These are phyloP conservation scores for Gossypium rotundifolium DNA, from an alignment of 345 rosid species.

Conservation along the genomic window DNA sequence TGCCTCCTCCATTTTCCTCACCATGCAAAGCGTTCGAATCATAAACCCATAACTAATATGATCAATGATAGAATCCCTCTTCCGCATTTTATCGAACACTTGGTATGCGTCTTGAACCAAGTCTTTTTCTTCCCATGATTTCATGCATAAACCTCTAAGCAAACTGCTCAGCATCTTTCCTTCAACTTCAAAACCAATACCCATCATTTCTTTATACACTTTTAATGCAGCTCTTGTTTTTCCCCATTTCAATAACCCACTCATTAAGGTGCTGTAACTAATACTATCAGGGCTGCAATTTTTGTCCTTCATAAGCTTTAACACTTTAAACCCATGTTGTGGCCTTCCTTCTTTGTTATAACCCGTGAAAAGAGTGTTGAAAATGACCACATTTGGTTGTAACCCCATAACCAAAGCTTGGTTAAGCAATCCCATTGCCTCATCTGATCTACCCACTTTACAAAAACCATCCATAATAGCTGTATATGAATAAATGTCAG, in stretches of 20 bases:
- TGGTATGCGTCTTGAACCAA: constrained; percentile 33
- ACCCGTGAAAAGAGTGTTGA: constrained; percentile 54
- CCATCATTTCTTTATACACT: constrained; percentile 42
- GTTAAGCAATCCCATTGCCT: constrained; percentile 52
- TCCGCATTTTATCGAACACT: constrained; percentile 43
- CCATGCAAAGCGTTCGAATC: constrained; percentile 31
- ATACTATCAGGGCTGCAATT: constrained; percentile 45
- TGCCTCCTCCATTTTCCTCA: constrained; percentile 35
- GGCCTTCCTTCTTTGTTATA: constrained; percentile 56
- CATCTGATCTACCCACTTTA: constrained; percentile 63
- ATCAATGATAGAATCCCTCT: constrained; percentile 10
- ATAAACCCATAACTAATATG: constrained; percentile 23
- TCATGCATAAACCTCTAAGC: constrained; percentile 40
- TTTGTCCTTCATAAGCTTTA: constrained; percentile 47
- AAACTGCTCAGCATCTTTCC: constrained; percentile 34
- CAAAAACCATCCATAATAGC: constrained; percentile 68
- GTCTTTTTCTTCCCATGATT: constrained; percentile 27
- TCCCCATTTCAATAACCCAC: constrained; percentile 52
- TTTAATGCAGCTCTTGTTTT: constrained; percentile 26
- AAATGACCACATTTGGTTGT: constrained; percentile 44
- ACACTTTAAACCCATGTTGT: constrained; percentile 34
- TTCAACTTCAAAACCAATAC: constrained; percentile 34
- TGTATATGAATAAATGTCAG: constrained; percentile 56
- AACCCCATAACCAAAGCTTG: constrained; percentile 43
- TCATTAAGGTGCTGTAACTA: constrained; percentile 44